Evolutionary conservation across 2,329 filamentous ascomycete species (phyloP), one percentile per base, ranked within the genome.

Genomic region (Mycosphaerella arachidis): DNA sequence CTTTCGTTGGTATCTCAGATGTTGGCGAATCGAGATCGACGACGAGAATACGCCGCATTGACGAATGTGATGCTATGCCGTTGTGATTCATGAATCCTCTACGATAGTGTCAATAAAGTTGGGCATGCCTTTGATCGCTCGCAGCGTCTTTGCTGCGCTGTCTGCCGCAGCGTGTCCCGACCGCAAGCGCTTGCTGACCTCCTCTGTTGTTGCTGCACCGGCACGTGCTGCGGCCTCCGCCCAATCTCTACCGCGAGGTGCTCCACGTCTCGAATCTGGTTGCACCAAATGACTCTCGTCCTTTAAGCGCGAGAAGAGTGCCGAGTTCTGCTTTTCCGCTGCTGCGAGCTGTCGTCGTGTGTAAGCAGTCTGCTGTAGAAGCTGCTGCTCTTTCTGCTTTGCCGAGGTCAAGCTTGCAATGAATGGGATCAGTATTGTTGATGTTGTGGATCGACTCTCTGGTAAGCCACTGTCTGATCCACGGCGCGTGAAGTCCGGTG

Each of bases 281-380:
- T 68, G 64, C 1, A 74, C 67, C 13, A 74, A 60, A 62, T 73
- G 72, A 33, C 72, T 74, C 55, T 74, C 72, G 50, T 72, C 71
- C n/a, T 70, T 70, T 8, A 73, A 61, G 12, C 71, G 66, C 2
- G 60, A 52, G 8, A 74, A 52, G 6, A 72, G 55, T 4, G 66
- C 64, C 10, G 68, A 61, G 10, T 68, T 70, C 31, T 66, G 66
- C 0, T 56, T 30, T 37, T 71, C 68, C 8, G 68, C 63, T 3
- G 64, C 35, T 1, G 67, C 46, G 8, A 73, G 55, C 45, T 70
- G 70, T 18, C 68, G 63, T 27, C 71, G 64, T 7, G 68, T 31
- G 52, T 68, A 68, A 1, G 66, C 60, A 29, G 60, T 64, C 56
- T 72, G 70, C 55, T 70, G 64, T 6, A 69, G 56, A 18, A 72